Conservation (phyloP, 768 basidiomycete genomes). For the Suillus fuscotomentosus region DNA sequence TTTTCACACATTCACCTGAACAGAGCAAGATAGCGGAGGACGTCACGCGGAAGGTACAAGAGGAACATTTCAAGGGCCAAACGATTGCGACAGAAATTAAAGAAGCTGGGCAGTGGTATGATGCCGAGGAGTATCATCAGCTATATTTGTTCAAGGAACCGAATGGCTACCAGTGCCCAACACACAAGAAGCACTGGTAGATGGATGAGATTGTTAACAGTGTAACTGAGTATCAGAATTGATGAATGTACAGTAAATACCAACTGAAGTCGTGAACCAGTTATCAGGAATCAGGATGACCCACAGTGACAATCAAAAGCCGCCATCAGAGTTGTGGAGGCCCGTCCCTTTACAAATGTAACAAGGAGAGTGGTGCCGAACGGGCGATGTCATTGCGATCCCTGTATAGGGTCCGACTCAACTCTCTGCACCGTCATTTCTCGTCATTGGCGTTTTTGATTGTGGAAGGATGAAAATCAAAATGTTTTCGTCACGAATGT, state of each 20-base stretch:
- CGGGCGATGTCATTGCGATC: conserved; percentile 61
- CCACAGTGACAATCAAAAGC: conserved; percentile 17
- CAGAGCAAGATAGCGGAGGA: conserved; percentile 71
- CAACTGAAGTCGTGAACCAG: not conserved
- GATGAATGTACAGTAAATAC: not conserved
- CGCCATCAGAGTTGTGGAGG: conserved; percentile 52
- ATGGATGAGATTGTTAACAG: not conserved
- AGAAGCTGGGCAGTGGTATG: conserved; percentile 73
- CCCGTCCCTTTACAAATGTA: conserved; percentile 58
- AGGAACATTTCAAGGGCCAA: conserved; percentile 72
- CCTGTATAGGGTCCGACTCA: conserved; percentile 47
- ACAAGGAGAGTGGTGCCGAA: conserved; percentile 63
- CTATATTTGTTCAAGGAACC: conserved; percentile 81
- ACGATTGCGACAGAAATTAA: conserved; percentile 80
- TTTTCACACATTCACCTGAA: conserved; percentile 76
- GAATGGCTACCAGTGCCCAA: conserved; percentile 87
- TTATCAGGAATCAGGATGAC: not conserved
- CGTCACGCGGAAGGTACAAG: conserved; percentile 82
- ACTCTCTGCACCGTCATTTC: conserved; percentile 54
- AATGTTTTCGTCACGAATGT: not conserved
- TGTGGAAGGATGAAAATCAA: conserved; percentile 42
- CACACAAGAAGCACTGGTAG: conserved; percentile 83
- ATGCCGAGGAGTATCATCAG: conserved; percentile 84
- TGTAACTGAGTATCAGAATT: not conserved
- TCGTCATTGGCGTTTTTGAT: conserved; percentile 52